A percentile compares a stretch with the other conserved stretches of the same genome.
Conservation (phyloP, 306 rosid genomes). For the Cercis canadensis region DNA sequence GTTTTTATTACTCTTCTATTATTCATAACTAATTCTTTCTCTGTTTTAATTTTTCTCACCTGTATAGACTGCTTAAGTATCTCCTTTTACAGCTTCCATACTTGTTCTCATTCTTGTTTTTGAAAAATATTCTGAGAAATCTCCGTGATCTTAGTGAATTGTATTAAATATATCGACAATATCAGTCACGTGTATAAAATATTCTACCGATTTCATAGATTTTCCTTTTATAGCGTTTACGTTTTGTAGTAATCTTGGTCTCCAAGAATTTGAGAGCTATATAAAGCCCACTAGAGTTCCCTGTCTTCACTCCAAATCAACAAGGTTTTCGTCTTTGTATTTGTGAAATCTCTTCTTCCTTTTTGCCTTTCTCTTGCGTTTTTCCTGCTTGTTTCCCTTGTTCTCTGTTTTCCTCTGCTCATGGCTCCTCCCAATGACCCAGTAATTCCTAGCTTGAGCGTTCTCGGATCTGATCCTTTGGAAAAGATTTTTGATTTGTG, state of each 20-base stretch:
- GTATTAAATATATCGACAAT: neutral
- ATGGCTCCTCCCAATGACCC: slow-evolving; percentile 78
- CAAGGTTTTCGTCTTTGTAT: neutral
- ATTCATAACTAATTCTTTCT: neutral
- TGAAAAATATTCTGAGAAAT: neutral
- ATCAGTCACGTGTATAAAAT: neutral
- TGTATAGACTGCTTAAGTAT: too few relatives aligned
- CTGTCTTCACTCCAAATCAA: slow-evolving; percentile 13
- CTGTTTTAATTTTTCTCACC: too few relatives aligned
- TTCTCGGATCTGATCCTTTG: slow-evolving; percentile 24
- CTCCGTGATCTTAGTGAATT: neutral
- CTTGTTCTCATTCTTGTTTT: neutral
- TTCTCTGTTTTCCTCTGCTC: slow-evolving; percentile 28
- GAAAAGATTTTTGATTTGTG: slow-evolving; percentile 53
- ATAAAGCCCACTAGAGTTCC: neutral
- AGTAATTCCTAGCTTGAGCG: slow-evolving; percentile 8
- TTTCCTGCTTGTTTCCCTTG: neutral
- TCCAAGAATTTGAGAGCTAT: neutral
- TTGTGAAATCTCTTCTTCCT: too few relatives aligned
- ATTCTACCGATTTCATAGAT: neutral
- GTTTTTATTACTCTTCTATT: neutral
- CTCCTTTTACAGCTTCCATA: slow-evolving; percentile 15
- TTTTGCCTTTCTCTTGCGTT: neutral
- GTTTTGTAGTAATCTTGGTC: neutral
- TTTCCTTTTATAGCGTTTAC: neutral